A percentile compares a stretch with the other conserved stretches of the same genome.
Conservation (phyloP, 1,284 basidiomycete genomes). For the Amylostereum chailletii region DNA sequence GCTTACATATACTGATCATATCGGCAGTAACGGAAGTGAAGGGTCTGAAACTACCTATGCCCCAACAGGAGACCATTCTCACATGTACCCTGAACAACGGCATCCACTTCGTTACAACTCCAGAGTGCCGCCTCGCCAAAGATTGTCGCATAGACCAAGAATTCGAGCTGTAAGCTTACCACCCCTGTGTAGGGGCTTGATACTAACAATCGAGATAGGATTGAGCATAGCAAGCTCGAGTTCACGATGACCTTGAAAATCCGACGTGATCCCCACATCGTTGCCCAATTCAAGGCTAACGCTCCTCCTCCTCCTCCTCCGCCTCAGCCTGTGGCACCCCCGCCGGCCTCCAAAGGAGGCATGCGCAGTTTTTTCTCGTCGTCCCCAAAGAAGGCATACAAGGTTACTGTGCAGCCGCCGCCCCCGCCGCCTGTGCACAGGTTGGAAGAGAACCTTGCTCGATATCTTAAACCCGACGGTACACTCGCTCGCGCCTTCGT, state of each 20-base stretch:
- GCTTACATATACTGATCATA: conserved; percentile 3
- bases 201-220: conserved; percentile 32
- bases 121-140: conserved; percentile 56
- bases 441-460: conserved; percentile 65
- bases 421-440: conserved; percentile 29
- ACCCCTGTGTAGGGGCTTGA: not conserved
- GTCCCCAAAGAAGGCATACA: conserved; percentile 63
- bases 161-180: conserved; percentile 75
- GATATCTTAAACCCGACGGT: conserved; percentile 75
- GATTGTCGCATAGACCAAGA: conserved; percentile 81
- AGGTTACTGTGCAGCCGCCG: conserved; percentile 28
- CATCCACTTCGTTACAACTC: conserved; percentile 93
- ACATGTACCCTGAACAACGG: conserved; percentile 95
- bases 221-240: conserved; percentile 84
- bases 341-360: conserved; percentile 45
- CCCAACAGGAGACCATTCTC: conserved; percentile 63
- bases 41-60: conserved; percentile 66
- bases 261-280: conserved; percentile 74
- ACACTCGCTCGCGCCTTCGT: conserved; percentile 78
- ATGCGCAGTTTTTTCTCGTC: conserved; percentile 72
- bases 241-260: conserved; percentile 84
- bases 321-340: conserved; percentile 29
- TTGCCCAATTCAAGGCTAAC: conserved; percentile 62
- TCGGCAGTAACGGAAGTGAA: conserved; percentile 72
- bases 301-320: conserved; percentile 38